Conservation (phyloP, 75 land plant species). For the Isoetes taiwanensis region DNA sequence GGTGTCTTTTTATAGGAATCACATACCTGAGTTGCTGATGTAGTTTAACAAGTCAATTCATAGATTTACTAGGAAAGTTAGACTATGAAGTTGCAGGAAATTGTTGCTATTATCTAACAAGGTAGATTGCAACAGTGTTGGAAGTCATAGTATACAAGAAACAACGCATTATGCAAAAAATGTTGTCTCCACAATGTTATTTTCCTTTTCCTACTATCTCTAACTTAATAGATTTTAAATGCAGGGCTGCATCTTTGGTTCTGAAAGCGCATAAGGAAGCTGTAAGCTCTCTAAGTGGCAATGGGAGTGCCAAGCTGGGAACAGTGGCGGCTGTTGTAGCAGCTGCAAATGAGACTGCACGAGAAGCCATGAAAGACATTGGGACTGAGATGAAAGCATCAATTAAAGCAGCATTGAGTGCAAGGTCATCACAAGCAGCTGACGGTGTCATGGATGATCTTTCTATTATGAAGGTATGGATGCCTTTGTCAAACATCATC, state of each 20-base stretch:
- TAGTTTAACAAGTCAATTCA: too few species aligned
- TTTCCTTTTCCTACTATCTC: too few species aligned
- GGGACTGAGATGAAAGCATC: slow-evolving; percentile 68
- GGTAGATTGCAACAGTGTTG: too few species aligned
- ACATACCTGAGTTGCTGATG: too few species aligned
- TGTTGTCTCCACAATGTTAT: too few species aligned
- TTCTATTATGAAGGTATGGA: slow-evolving; percentile 75
- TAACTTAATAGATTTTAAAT: too few species aligned
- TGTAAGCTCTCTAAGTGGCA: slow-evolving; percentile 82
- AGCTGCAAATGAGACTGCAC: slow-evolving; percentile 91
- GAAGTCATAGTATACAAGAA: too few species aligned
- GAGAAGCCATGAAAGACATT: slow-evolving; percentile 81
- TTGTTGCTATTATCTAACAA: too few species aligned
- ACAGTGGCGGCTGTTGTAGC: slow-evolving; percentile 95
- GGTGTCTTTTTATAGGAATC: too few species aligned
- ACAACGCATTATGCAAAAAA: too few species aligned
- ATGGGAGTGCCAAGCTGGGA: slow-evolving; percentile 73
- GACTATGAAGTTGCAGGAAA: too few species aligned
- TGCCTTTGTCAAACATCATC: background rate
- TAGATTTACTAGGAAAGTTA: too few species aligned
- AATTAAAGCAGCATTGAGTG: slow-evolving; percentile 44
- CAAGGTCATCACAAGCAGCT: slow-evolving; percentile 20
- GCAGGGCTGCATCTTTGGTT: slow-evolving; percentile 91
- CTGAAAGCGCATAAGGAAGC: slow-evolving; percentile 92
- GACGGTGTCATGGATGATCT: slow-evolving; percentile 68